A percentile compares a stretch with the other conserved stretches of the same genome.
These are phyloP conservation scores for Linnemannia exigua DNA, from an alignment of 192 early-diverging fungal genomes.

Conservation along the genomic window DNA sequence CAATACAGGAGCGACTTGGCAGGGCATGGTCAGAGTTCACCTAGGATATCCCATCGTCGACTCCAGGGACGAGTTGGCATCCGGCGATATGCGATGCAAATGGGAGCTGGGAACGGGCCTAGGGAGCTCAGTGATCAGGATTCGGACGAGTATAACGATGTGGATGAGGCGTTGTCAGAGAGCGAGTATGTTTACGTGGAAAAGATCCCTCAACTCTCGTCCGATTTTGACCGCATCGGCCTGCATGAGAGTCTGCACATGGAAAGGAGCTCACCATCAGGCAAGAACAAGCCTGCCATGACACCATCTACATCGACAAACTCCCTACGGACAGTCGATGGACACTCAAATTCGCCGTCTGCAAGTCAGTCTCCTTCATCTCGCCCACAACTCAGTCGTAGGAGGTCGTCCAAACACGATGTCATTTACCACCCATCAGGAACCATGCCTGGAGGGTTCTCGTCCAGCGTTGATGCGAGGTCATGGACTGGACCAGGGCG, in stretches of 20 bases:
- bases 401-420: constrained; percentile 14
- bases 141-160: constrained; percentile 54
- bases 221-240: constrained; percentile 6
- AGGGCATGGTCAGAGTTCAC: constrained; percentile 38
- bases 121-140: constrained; percentile 49
- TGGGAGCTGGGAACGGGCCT: constrained; percentile 45
- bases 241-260: constrained; percentile 8
- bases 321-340: constrained; percentile 13
- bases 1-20: constrained; percentile 5
- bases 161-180: constrained; percentile 47
- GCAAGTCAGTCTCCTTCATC: not conserved
- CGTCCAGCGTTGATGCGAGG: constrained; percentile 14
- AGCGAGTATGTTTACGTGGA: constrained; percentile 51
- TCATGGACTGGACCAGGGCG: constrained; percentile 11
- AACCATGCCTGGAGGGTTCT: constrained; percentile 51
- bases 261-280: not conserved
- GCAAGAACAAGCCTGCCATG: not conserved
- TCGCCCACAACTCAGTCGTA: constrained; percentile 29
- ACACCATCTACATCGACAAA: not conserved
- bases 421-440: not conserved
- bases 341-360: not conserved
- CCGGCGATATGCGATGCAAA: constrained; percentile 50
- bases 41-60: constrained; percentile 47
- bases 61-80: constrained; percentile 42
- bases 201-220: constrained; percentile 3